Evolutionary conservation across 2,329 filamentous ascomycete genomes (phyloP), one percentile per base, ranked within the genome.

Genomic region (Tolypocladium ovalisporum): DNA sequence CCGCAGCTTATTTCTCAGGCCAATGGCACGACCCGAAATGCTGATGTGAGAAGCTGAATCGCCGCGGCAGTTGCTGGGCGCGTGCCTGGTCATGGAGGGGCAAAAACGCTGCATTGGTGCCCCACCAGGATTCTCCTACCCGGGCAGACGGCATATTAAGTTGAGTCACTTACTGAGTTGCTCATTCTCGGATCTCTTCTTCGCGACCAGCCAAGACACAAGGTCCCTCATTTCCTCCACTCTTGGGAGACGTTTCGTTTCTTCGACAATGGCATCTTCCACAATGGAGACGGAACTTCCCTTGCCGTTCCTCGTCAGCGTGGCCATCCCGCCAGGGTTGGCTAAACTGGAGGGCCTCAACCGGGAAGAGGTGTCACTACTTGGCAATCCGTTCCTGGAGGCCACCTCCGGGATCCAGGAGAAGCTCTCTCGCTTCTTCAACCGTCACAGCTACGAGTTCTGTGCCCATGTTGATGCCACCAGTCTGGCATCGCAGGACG

Each of bases 391-490:
- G 42, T 84, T 85, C 71, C 75, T 86, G 62, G 75, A 80, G 57
- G 81, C 77, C 32, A 76, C 77, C 37, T 73, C 76, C 24, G 68
- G 77, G 61, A 69, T 77, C 27, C 75, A 79, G 53, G 73, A 75
- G 19, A 73, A 77, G 64, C 69, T 80, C 42, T 67, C 73, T 44
- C 67, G 70, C 35, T 79, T 83, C 60, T 71, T 85, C 55, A 70
- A 71, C 35, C 74, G 75, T 58, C 76, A 80, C 64, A 77, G 74
- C 60, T 71, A 76, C 57, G 76, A 79, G 37, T 79, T 81, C 62
- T 76, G 80, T 62, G 82, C 89, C 62, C 91, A 88, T 70, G 82
- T 96, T 63, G 90, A 96, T 65, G 90, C 86, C 54, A 87, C 88
- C 5, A 74, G 75, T 27, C 78, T 97, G 42, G 71, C 81, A 36